Evolutionary conservation across 2,329 filamentous ascomycete genomes (phyloP).

Genomic region (Trichoderma atroviride): DNA sequence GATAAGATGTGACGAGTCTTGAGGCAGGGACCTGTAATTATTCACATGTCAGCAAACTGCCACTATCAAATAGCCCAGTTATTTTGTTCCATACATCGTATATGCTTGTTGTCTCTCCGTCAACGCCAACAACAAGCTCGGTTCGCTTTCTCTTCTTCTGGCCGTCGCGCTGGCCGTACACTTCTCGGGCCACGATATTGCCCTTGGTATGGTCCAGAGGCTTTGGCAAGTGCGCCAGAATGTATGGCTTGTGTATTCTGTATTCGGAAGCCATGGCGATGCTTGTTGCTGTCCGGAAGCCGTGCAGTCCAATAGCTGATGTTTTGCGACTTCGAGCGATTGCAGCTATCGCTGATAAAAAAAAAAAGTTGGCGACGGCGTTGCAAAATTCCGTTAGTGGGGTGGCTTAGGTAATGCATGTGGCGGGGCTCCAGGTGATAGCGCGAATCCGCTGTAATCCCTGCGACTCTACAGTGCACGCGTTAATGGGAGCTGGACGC

Average conservation of each 20-base stretch:
- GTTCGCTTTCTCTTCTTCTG: conserved; percentile 65
- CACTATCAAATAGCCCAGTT: not conserved
- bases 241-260: conserved; percentile 65
- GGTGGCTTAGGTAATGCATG: conserved; percentile 29
- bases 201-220: conserved; percentile 57
- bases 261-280: conserved; percentile 60
- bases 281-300: not conserved
- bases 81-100: conserved; percentile 60
- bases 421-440: conserved; percentile 30
- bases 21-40: conserved; percentile 60
- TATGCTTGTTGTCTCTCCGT: conserved; percentile 66
- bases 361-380: conserved; percentile 42
- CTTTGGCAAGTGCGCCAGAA: conserved; percentile 61
- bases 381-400: conserved; percentile 42
- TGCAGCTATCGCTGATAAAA: conserved; percentile 39
- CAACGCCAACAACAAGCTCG: conserved; percentile 64
- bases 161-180: conserved; percentile 60
- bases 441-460: conserved; percentile 21
- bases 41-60: conserved; percentile 16
- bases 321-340: conserved; percentile 18
- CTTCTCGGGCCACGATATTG: conserved; percentile 61
- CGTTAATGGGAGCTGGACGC: conserved; percentile 27
- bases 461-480: conserved; percentile 21
- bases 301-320: not conserved
- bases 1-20: conserved; percentile 66